Evolutionary conservation across 2,329 filamentous ascomycete genomes (phyloP).

Genomic region (Fusarium sambucinum): DNA sequence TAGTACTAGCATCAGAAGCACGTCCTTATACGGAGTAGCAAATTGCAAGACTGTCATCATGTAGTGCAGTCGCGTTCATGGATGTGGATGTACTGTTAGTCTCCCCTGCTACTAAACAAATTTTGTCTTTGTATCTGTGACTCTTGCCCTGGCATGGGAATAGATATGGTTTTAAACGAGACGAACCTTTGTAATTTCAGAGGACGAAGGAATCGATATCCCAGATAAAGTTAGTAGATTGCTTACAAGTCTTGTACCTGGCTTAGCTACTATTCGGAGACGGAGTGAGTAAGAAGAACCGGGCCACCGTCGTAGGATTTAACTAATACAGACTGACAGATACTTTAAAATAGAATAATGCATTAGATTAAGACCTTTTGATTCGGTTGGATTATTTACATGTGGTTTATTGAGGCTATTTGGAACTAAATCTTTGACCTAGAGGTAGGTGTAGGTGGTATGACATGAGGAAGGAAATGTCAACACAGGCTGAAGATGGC

Average conservation of each 20-base stretch:
- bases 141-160: not conserved
- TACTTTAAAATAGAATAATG: not conserved
- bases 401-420: constrained; percentile 30
- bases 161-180: not conserved
- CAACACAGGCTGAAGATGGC: constrained; percentile 1
- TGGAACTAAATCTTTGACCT: constrained; percentile 13
- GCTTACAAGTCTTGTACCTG: not conserved
- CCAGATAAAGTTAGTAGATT: not conserved
- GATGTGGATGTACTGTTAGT: constrained; percentile 1
- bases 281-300: constrained; percentile 19
- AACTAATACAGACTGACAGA: not conserved
- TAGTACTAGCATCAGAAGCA: not conserved
- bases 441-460: not conserved
- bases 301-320: constrained; percentile 31
- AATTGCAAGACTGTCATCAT: constrained; percentile 7
- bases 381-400: constrained; percentile 7
- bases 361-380: not conserved
- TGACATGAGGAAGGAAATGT: not conserved
- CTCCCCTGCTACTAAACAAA: constrained; percentile 16
- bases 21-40: not conserved
- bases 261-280: not conserved
- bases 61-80: constrained; percentile 17
- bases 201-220: not conserved
- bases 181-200: no score
- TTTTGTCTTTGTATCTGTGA: not conserved